phyloP scores from a whole-genome alignment of 139 green algal species.

The Tetradesmus obliquus region DNA sequence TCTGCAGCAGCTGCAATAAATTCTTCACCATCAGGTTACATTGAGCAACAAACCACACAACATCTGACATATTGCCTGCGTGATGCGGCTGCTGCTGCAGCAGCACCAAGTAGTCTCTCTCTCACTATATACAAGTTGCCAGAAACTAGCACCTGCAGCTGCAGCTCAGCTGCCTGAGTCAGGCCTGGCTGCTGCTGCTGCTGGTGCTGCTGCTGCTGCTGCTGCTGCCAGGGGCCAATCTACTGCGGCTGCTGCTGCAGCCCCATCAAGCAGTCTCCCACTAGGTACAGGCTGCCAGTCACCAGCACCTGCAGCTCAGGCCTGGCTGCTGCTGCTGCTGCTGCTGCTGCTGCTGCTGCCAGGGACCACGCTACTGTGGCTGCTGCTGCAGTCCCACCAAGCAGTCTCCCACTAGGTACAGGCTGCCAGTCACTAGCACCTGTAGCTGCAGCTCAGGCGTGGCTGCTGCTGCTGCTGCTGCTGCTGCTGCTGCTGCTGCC shows the following conservation, averaged over 20 bases:
- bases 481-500: not conserved
- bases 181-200: too few species aligned
- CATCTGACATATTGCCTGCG: too few species aligned
- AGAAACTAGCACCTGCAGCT: too few species aligned
- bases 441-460: slow-evolving; percentile 55
- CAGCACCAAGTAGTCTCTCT: too few species aligned
- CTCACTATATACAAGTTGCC: too few species aligned
- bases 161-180: too few species aligned
- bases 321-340: not conserved
- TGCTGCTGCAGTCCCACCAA: slow-evolving; percentile 70
- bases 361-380: not conserved
- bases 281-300: not conserved
- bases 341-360: not conserved
- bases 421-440: slow-evolving; percentile 94
- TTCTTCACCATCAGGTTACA: too few species aligned
- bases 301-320: not conserved
- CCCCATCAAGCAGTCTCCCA: too few species aligned
- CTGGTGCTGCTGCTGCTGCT: not conserved
- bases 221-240: not conserved
- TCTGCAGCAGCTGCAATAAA: too few species aligned
- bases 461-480: slow-evolving; percentile 39
- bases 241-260: not conserved
- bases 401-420: slow-evolving; percentile 96
- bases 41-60: too few species aligned
- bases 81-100: too few species aligned